Base-by-base conservation (phyloP, 306 rosid species). In the Casuarina glauca region DNA sequence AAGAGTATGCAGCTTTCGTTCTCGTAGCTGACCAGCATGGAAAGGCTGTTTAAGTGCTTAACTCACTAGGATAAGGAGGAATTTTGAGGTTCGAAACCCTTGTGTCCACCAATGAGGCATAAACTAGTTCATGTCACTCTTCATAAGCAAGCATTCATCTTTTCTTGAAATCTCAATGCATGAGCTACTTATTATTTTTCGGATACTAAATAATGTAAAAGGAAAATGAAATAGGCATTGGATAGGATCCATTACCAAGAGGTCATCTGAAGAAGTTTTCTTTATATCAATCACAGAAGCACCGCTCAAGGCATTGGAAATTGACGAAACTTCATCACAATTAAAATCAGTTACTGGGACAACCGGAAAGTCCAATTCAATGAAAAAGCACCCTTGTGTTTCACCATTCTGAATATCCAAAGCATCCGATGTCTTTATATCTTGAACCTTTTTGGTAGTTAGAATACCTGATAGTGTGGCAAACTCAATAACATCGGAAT, bases 401-500 rank as follows among this genome's bases (percentile, higher is more conserved):
- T 78, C 71, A 26, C 74, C 74, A 12, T 77, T 80, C 64, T 73
- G 81, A 45, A 61, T 77, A 49, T 74, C 70, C 46, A 80, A 69
- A 75, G 32, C 77, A 73, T 50, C 41, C 7, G 63, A 35, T 51
- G 20, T 60, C 49, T 42, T 50, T 54, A 8, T 75, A 8, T 81
- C 75, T 41, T 69, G 76, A 62, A 82, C 69, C 77, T 53, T 87
- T 48, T 72, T 83, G 20, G 81, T 89, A 45, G 87, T 79, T 80
- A 92, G 84, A 61, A 89, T 73, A 53, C 97, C 97, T 44, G 95
- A 90, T 16, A 86, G 81, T 1, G 98, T 89, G 54, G 53, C 79
- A 81, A 90, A 94, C 78, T 90, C 93, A 52, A 92, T 66, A 16
- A 82, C 6, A 62, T 78, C 20, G 46, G 81, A 73, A 39, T 85